phyloP scores from a whole-genome alignment of 2,329 filamentous ascomycete species.

The Aspergillus ibericus region DNA sequence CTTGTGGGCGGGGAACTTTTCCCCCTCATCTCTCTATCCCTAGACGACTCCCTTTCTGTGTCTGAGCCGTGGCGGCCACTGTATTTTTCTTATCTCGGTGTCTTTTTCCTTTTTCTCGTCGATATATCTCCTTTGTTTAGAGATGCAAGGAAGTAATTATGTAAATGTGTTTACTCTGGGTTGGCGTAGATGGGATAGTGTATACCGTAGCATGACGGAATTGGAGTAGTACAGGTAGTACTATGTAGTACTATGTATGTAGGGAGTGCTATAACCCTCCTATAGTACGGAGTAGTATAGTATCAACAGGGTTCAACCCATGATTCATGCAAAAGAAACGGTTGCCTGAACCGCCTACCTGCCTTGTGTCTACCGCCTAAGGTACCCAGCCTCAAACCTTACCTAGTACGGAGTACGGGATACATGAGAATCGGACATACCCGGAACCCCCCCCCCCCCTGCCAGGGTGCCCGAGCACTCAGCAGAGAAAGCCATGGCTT shows the following conservation, averaged over 20 bases:
- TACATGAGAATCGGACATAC: background rate
- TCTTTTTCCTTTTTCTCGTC: conserved; percentile 25
- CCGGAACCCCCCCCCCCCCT: background rate
- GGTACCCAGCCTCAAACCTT: background rate
- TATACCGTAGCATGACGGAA: too few relatives aligned
- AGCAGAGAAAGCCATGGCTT: background rate
- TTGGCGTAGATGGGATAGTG: background rate
- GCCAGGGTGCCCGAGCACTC: background rate
- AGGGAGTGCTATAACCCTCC: background rate
- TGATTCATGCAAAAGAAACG: background rate
- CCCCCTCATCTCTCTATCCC: background rate
- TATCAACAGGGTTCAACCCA: background rate
- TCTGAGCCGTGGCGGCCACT: conserved; percentile 20
- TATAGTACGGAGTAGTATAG: background rate
- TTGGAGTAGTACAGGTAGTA: too few relatives aligned
- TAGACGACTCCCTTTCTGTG: conserved; percentile 9
- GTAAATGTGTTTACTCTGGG: conserved; percentile 18
- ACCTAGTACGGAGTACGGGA: too few relatives aligned
- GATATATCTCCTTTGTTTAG: conserved; percentile 29
- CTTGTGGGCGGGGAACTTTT: background rate
- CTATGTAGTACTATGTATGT: background rate
- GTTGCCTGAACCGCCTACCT: background rate
- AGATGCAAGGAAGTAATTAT: conserved; percentile 39
- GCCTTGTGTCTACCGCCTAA: too few relatives aligned
- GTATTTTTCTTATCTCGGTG: conserved; percentile 18